Percentiles rank a stretch among this genome's conserved stretches.
Evolutionary conservation across 1,139 yeast species (phyloP).

Genomic region (Saccharomyces hybrid): DNA sequence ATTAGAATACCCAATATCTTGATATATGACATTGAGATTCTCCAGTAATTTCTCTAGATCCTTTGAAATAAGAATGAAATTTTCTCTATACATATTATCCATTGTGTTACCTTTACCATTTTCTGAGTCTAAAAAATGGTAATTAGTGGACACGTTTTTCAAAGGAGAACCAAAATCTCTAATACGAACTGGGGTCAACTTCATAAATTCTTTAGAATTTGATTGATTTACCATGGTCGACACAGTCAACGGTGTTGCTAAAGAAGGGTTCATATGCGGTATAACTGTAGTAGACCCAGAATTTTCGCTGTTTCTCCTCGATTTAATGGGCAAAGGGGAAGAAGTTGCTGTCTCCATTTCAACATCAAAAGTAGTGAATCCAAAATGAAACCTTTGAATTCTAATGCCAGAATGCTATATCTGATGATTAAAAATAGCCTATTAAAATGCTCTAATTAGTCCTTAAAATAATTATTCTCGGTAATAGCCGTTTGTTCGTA

Average conservation of each 20-base stretch:
- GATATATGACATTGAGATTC: conserved; percentile 33
- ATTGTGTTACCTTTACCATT: conserved; percentile 1
- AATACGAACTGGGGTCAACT: conserved; percentile 22
- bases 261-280: conserved; percentile 1
- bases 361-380: not conserved
- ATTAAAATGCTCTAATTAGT: not conserved
- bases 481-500: not conserved
- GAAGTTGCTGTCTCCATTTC: not conserved
- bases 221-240: conserved; percentile 3
- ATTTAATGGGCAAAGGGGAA: not conserved
- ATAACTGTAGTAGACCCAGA: conserved; percentile 1
- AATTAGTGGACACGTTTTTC: conserved; percentile 4
- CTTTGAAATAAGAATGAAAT: conserved; percentile 30
- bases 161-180: conserved; percentile 19
- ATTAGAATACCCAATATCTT: conserved; percentile 36
- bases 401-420: not conserved
- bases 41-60: conserved; percentile 32
- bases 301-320: not conserved
- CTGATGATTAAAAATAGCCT: not conserved
- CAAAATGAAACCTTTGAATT: not conserved
- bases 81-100: conserved; percentile 25
- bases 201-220: conserved; percentile 15
- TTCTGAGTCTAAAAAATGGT: not conserved
- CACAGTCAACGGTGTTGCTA: not conserved
- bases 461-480: not conserved